Percentiles rank a stretch among this genome's conserved stretches.
Evolutionary conservation across 352 stramenopile genomes (phyloP).

Genomic region (Nothophytophthora sp.): DNA sequence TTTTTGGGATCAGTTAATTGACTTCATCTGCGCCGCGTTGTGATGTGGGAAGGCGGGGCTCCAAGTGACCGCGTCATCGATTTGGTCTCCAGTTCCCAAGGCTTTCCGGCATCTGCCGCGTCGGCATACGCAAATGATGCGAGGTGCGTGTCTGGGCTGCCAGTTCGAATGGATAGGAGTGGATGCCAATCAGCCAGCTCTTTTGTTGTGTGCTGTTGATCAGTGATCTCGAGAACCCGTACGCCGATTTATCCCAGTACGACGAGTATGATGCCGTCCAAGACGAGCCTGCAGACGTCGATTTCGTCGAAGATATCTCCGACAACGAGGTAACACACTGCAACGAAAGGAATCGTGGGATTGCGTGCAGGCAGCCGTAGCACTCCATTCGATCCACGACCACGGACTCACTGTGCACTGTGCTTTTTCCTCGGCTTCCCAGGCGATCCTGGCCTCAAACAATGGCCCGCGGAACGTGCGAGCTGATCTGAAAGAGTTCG

Average conservation of each 20-base stretch:
- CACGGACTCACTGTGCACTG: too few relatives aligned
- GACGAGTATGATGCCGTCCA: constrained; percentile 13
- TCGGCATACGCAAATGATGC: too few relatives aligned
- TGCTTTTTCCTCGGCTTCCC: too few relatives aligned
- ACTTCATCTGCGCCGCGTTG: background rate
- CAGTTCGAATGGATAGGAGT: too few relatives aligned
- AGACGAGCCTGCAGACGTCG: constrained; percentile 6
- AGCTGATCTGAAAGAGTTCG: constrained; percentile 54
- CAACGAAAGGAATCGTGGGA: too few relatives aligned
- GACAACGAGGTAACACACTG: constrained; percentile 52
- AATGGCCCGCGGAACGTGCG: constrained; percentile 23
- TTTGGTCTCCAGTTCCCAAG: constrained; percentile 36
- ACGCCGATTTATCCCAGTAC: constrained; percentile 34
- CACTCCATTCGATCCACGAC: too few relatives aligned
- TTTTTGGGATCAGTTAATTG: background rate
- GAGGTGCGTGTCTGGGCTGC: too few relatives aligned
- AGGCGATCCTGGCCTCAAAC: constrained; percentile 10
- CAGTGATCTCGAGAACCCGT: constrained; percentile 49
- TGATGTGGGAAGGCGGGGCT: constrained; percentile 5
- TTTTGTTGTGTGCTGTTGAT: background rate
- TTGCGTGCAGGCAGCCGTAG: too few relatives aligned
- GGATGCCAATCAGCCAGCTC: background rate
- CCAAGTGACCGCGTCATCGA: constrained; percentile 30
- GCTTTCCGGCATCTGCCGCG: too few relatives aligned
- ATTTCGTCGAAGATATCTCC: constrained; percentile 66